phyloP scores from a whole-genome alignment of 2,329 filamentous ascomycete species.

The Ceratocystis smalleyi region DNA sequence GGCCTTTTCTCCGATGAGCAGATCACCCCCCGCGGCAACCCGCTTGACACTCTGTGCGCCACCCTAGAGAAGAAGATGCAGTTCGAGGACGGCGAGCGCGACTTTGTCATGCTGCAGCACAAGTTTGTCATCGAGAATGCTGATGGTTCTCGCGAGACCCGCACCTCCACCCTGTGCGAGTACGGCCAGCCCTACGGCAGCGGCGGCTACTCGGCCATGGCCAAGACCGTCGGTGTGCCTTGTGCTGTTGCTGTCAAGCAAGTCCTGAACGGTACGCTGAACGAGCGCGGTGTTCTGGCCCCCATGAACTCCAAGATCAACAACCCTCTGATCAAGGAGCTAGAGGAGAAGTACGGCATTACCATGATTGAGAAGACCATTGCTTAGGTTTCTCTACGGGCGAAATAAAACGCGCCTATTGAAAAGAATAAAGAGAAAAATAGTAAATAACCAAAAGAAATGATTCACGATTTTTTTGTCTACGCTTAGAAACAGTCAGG shows the following conservation, averaged over 20 bases:
- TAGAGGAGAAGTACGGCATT: constrained; percentile 64
- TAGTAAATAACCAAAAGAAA: constrained; percentile 9
- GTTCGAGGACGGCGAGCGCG: constrained; percentile 67
- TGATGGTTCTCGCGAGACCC: constrained; percentile 61
- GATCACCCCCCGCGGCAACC: constrained; percentile 60
- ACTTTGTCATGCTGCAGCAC: constrained; percentile 67
- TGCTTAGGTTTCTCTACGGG: constrained; percentile 20
- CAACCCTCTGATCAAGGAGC: constrained; percentile 57
- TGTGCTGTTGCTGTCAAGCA: constrained; percentile 51
- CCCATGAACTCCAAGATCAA: constrained; percentile 60
- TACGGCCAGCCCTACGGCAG: constrained; percentile 67
- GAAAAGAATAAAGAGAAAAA: background rate
- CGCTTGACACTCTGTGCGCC: constrained; percentile 80
- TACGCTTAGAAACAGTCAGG: background rate
- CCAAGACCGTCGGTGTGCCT: constrained; percentile 62
- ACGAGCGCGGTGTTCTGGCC: constrained; percentile 58
- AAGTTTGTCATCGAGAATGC: constrained; percentile 72
- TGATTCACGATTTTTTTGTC: background rate
- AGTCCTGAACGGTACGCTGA: constrained; percentile 60
- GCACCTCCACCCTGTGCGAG: constrained; percentile 66
- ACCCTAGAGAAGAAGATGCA: constrained; percentile 85
- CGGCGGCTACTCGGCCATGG: constrained; percentile 70
- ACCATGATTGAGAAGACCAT: constrained; percentile 54
- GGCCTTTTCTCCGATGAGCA: constrained; percentile 50
- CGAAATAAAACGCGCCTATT: background rate